A percentile compares a stretch with the other conserved stretches of the same genome.
phyloP scores from a whole-genome alignment of 2,329 filamentous ascomycete genomes.

The Phyllosticta citribraziliensis region DNA sequence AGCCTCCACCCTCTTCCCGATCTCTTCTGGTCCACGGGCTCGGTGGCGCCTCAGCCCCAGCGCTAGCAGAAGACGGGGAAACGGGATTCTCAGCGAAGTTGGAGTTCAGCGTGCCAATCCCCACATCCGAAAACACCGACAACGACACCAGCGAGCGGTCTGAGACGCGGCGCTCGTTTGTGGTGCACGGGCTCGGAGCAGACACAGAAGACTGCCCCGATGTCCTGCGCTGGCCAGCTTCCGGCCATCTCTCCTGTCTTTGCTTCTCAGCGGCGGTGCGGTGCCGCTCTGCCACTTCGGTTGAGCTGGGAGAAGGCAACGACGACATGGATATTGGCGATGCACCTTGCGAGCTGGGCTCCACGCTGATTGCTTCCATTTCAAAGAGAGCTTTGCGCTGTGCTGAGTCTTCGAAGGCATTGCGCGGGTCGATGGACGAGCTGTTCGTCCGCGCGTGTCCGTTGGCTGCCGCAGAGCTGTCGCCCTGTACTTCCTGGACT shows the following conservation, averaged over 20 bases:
- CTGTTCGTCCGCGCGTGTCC: not conserved
- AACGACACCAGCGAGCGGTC: not conserved
- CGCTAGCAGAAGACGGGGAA: not conserved
- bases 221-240: not conserved
- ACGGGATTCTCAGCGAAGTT: not conserved
- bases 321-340: not conserved
- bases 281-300: not conserved
- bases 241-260: not conserved
- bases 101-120: not conserved
- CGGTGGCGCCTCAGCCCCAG: not conserved
- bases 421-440: not conserved
- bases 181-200: not conserved
- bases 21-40: not conserved
- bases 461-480: not conserved
- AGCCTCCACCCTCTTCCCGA: not conserved
- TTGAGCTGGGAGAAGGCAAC: not conserved
- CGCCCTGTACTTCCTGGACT: constrained; percentile 2
- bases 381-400: not conserved
- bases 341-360: not conserved
- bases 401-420: not conserved
- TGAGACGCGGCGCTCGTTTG: not conserved
- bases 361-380: not conserved
- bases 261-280: not conserved
- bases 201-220: not conserved
- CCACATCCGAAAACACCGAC: not conserved